Conservation (phyloP, 1,284 basidiomycete genomes). For the Apiotrichum gamsii region DNA sequence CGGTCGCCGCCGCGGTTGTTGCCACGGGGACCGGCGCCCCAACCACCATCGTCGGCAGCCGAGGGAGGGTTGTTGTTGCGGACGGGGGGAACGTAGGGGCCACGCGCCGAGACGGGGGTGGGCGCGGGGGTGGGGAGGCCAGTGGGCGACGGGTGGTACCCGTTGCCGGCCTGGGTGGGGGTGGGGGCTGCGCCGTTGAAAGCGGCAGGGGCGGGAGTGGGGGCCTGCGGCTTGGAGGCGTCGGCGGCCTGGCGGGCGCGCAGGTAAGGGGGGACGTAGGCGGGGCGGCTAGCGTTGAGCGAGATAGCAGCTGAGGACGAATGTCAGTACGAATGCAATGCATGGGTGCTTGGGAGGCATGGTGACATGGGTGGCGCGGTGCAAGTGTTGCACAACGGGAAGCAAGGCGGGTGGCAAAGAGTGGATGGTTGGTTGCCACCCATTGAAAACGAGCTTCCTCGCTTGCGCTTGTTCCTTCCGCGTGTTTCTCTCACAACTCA, state of each 20-base stretch:
- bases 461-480: not conserved
- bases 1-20: slow-evolving; percentile 53
- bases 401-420: slow-evolving; percentile 3
- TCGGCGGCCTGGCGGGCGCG: slow-evolving; percentile 53
- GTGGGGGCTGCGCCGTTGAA: slow-evolving; percentile 22
- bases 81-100: slow-evolving; percentile 55
- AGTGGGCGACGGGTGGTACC: slow-evolving; percentile 34
- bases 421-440: not conserved
- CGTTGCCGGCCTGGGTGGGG: slow-evolving; percentile 23
- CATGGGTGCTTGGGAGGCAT: too few species aligned
- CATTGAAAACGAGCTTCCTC: too few species aligned
- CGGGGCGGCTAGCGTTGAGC: slow-evolving; percentile 59
- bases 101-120: slow-evolving; percentile 48
- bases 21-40: slow-evolving; percentile 52
- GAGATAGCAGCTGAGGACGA: slow-evolving; percentile 3
- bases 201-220: not conserved
- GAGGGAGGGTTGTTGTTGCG: slow-evolving; percentile 34
- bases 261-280: slow-evolving; percentile 86
- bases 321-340: not conserved
- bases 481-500: slow-evolving; percentile 7
- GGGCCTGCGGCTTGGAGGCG: slow-evolving; percentile 7
- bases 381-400: not conserved
- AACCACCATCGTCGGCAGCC: slow-evolving; percentile 46
- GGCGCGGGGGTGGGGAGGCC: slow-evolving; percentile 43
- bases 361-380: too few species aligned